Evolutionary conservation across 345 rosid genomes (phyloP), one percentile per base, ranked within the genome.

Genomic region (Dipteronia sinensis): DNA sequence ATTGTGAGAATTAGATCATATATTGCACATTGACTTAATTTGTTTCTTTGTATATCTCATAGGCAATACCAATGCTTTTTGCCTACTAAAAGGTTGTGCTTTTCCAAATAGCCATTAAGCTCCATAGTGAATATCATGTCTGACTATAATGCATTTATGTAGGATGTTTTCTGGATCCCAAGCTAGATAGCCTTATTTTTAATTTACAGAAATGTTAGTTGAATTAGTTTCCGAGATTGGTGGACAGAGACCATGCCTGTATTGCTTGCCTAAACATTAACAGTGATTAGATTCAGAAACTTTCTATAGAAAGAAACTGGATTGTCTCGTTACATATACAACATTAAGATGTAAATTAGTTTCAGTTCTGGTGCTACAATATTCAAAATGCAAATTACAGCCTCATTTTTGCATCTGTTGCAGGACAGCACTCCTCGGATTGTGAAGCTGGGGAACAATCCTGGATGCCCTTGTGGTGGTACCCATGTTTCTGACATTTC

Each of bases 391-490:
- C 47, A 62, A 19, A 11, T 25, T 56, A 10, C 47, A 61, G 49
- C 58, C 65, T 77, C 62, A 65, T 23, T 12, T 70, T 65, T 76
- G 40, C 70, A 29, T 66, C 38, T 66, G 17, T 74, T 83, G 79
- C 91, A 93, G 98, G 91, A 77, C 13, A 91, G 95, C 86, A 90
- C 79, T 73, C 98, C 97, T 74, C 94, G 97, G 56, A 84, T 93
- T 80, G 81, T 90, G 81, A 88, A 79, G 82, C 65, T 94, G 77
- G 97, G 97, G 55, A 83, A 83, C 82, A 82, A 64, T 80, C 85
- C 85, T n/a, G 93, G 97, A 11, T 87, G 97, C 81, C 96, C 98
- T 2, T 94, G 97, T 80, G 97, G 98, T 38, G 97, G 97, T 16
- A 94, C 98, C 25, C 98, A 93, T 87, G 95, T 94, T 73, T 70